Percentiles rank a stretch among this genome's conserved stretches.
phyloP scores from a whole-genome alignment of 805 yeast genomes.

The Starmera caribaea region DNA sequence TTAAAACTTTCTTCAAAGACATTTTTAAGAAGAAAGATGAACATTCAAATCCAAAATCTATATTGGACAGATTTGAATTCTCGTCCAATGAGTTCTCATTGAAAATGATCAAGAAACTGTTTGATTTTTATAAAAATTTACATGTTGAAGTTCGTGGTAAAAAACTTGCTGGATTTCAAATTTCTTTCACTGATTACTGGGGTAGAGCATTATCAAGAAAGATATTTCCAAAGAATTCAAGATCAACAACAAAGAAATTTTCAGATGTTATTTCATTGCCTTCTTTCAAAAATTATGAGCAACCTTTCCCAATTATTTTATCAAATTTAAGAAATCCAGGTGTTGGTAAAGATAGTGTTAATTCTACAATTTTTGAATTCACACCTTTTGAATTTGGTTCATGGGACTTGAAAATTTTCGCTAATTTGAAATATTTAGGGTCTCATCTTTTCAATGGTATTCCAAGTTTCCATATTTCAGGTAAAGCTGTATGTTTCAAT shows the following conservation, averaged over 20 bases:
- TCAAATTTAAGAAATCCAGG: slow-evolving; percentile 31
- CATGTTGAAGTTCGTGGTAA: slow-evolving; percentile 46
- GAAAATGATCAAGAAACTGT: slow-evolving; percentile 21
- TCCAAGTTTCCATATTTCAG: slow-evolving; percentile 20
- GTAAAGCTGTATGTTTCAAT: slow-evolving; percentile 30
- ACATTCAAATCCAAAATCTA: slow-evolving; percentile 3
- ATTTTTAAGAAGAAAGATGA: slow-evolving; percentile 16
- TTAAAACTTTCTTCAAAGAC: slow-evolving; percentile 16
- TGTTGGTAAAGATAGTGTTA: slow-evolving; percentile 18
- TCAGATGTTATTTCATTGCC: slow-evolving; percentile 26
- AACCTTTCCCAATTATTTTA: slow-evolving; percentile 41
- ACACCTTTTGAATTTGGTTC: slow-evolving; percentile 63
- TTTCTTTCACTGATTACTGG: slow-evolving; percentile 62
- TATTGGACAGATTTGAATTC: slow-evolving; percentile 4
- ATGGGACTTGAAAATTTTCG: slow-evolving; percentile 48
- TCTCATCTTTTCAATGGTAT: slow-evolving; percentile 34
- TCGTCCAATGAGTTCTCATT: slow-evolving; percentile 16
- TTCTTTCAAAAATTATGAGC: slow-evolving; percentile 28
- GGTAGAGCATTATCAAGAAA: slow-evolving; percentile 48
- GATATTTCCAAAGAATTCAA: slow-evolving; percentile 28
- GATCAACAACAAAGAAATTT: slow-evolving; percentile 29
- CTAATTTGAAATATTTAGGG: slow-evolving; percentile 44
- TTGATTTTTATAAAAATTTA: slow-evolving; percentile 41
- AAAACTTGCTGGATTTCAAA: slow-evolving; percentile 39
- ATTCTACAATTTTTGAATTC: slow-evolving; percentile 45